These are phyloP conservation scores for Epichloe bromicola DNA, from an alignment of 2,329 filamentous ascomycete species.

Conservation along the genomic window DNA sequence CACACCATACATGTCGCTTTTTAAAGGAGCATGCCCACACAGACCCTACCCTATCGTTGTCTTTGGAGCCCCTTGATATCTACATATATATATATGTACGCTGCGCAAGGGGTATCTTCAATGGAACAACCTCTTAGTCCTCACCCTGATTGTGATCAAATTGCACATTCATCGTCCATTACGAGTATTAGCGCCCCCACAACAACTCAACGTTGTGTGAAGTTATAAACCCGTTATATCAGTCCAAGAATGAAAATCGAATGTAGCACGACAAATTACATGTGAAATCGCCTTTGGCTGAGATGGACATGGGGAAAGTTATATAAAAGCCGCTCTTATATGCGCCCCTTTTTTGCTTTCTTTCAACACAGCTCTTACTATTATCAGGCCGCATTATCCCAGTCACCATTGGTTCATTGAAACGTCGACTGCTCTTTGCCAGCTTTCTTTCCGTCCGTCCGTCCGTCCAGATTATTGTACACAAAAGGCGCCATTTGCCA, in stretches of 20 bases:
- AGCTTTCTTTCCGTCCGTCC: not conserved
- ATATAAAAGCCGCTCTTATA: constrained; percentile 11
- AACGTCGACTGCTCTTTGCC: not conserved
- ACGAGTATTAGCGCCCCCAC: not conserved
- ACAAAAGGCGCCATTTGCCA: not conserved
- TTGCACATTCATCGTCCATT: no score
- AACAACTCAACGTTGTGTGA: not conserved
- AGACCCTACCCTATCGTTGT: no score
- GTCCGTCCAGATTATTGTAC: constrained; percentile 4
- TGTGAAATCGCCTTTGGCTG: constrained; percentile 13
- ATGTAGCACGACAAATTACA: constrained; percentile 14
- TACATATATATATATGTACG: no score
- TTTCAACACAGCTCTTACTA: not conserved
- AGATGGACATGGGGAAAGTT: constrained; percentile 17
- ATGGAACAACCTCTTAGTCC: no score
- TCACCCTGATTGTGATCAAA: no score
- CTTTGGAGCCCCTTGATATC: no score
- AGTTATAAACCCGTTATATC: constrained; percentile 6
- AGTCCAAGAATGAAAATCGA: constrained; percentile 12
- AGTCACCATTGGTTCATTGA: not conserved
- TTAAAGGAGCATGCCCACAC: no score
- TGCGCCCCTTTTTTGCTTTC: constrained; percentile 9
- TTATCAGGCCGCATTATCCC: not conserved
- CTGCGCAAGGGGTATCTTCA: no score
- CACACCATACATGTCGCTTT: no score